Conservation (phyloP, 805 yeast species). For the Tetrapisispora phaffii region DNA sequence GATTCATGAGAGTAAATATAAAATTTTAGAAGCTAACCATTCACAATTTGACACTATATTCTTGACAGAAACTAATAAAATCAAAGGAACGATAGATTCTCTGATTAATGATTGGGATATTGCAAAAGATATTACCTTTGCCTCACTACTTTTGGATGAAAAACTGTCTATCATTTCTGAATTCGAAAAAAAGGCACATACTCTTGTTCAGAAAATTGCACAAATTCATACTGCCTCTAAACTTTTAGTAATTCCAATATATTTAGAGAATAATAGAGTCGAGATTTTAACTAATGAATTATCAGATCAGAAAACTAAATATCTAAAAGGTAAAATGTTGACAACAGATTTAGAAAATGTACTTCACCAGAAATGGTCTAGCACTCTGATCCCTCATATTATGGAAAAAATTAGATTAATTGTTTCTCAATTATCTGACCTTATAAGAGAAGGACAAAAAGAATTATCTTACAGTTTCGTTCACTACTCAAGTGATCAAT, state of each 20-base stretch:
- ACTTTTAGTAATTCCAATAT: slow-evolving; percentile 29
- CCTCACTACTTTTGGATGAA: not conserved
- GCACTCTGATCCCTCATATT: not conserved
- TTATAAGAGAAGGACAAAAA: not conserved
- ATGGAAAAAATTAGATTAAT: not conserved
- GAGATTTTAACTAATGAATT: slow-evolving; percentile 6
- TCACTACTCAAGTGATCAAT: not conserved
- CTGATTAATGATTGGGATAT: slow-evolving; percentile 39
- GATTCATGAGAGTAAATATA: slow-evolving; percentile 30
- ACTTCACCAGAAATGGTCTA: slow-evolving; percentile 8
- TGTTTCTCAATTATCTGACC: not conserved
- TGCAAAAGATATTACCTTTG: slow-evolving; percentile 36
- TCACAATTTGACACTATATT: slow-evolving; percentile 31
- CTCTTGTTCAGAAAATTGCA: slow-evolving; percentile 16
- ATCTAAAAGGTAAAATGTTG: slow-evolving; percentile 5
- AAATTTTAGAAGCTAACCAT: slow-evolving; percentile 33
- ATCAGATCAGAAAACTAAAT: slow-evolving; percentile 4
- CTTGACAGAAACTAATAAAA: slow-evolving; percentile 31
- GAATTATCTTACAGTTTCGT: not conserved
- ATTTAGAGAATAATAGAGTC: slow-evolving; percentile 6
- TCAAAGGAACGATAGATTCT: slow-evolving; percentile 27
- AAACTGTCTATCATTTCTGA: not conserved
- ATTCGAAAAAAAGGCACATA: not conserved
- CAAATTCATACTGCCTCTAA: slow-evolving; percentile 22
- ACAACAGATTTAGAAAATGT: slow-evolving; percentile 5